Base-by-base conservation (phyloP, 352 stramenopile species). In the Phytopythium kandeliae region DNA sequence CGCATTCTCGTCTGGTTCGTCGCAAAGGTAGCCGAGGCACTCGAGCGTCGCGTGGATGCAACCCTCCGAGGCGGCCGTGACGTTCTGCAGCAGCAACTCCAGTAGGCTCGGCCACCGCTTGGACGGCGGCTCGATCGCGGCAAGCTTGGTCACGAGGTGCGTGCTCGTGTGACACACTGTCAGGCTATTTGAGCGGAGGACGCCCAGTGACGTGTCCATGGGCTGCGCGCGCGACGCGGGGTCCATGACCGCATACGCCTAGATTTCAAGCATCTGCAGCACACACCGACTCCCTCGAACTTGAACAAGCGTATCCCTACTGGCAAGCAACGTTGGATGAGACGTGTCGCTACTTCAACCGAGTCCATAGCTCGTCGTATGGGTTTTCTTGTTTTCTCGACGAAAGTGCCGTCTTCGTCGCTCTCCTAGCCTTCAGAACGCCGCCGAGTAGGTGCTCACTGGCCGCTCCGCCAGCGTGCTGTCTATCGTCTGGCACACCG, bases 41-140 rank as follows among this genome's bases (percentile, higher is more conserved):
- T 92, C 82, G 24, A 96, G 69, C 30, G 89, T 90, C 22, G 85
- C 78, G 59, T 98, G 83, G 65, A 98, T 98, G 58, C 89, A 86
- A 25, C 75, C 76, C 48, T 98, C 93, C 7, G 67, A 63, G 33
- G 78, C 71, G 17, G 54, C 63, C 0, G 86, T 96, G 16, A 98
- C 89, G 63, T 98, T 98, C 54, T 95, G 74, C 48, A 98, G 73
- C 50, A 99, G 58, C 11, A 67, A 74, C 22, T 89, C 76, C 2
- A 99, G 75, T 57, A 99, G 85, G 37, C 87, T 76, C 1, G 94
- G 91, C 96, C 96, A 99, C 69, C 97, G 66, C 51, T 97, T 89
- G 44, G 71, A 71, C n/a, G 93, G 90, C 16, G 98, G 63, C 67
- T 98, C 95, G 17, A 99, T 89, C 21, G 87, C 80, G 40, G 90